Conservation (phyloP, 2,329 filamentous ascomycete genomes). For the Escovopsis sp. region DNA sequence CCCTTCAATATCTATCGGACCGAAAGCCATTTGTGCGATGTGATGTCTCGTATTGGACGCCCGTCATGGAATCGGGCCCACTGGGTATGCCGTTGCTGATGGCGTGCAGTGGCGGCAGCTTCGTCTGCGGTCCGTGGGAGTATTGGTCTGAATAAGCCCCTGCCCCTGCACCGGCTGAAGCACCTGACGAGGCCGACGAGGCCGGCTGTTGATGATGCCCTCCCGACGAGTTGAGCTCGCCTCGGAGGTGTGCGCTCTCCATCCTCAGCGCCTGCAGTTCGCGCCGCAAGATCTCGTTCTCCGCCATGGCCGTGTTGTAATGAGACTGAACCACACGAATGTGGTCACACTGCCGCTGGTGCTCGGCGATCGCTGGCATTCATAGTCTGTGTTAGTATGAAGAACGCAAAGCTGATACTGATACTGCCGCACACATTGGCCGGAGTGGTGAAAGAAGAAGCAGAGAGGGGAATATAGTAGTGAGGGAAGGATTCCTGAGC, state of each 20-base stretch:
- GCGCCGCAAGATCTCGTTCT: slow-evolving; percentile 33
- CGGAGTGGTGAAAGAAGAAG: too few relatives aligned
- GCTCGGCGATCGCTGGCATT: slow-evolving; percentile 48
- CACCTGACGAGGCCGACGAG: slow-evolving; percentile 11
- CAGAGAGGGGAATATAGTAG: too few relatives aligned
- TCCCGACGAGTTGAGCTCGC: slow-evolving; percentile 15
- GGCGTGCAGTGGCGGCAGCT: slow-evolving; percentile 42
- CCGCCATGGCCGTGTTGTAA: slow-evolving; percentile 24
- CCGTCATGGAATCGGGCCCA: slow-evolving; percentile 46
- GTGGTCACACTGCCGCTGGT: slow-evolving; percentile 37
- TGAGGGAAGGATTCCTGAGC: background rate
- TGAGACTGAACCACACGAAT: slow-evolving; percentile 32
- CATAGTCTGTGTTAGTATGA: too few relatives aligned
- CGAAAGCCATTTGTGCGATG: slow-evolving; percentile 30
- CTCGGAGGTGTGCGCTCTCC: slow-evolving; percentile 32
- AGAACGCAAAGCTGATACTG: too few relatives aligned
- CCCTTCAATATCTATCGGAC: slow-evolving; percentile 19
- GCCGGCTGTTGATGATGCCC: slow-evolving; percentile 10
- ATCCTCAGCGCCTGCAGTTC: slow-evolving; percentile 32
- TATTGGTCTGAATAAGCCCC: slow-evolving; percentile 18
- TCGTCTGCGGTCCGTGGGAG: slow-evolving; percentile 23
- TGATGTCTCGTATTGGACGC: slow-evolving; percentile 44
- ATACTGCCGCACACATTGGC: too few relatives aligned
- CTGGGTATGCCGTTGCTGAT: slow-evolving; percentile 28
- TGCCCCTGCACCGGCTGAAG: slow-evolving; percentile 7